Base-by-base conservation (phyloP, 306 rosid species). In the Amphicarpaea edgeworthii region DNA sequence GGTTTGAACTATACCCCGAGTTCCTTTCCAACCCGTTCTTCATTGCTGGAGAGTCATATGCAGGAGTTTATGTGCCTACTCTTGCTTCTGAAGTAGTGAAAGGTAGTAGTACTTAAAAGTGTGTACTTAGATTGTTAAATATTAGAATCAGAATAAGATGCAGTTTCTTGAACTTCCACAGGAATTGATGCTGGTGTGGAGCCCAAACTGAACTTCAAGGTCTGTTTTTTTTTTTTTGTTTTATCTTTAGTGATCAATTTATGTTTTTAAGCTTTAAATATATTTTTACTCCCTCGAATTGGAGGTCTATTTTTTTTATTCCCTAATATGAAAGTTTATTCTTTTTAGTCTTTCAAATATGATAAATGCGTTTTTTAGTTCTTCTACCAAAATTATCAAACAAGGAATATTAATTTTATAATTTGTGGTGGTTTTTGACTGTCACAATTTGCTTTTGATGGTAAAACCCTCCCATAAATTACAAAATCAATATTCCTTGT, bases 1-100 rank as follows among this genome's bases (percentile, higher is more conserved):
- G 98, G 98, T 95, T 95, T 77, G 85, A 85, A 68, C 85, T 85
- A 59, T 95, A 86, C 82, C 89, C 90, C 0, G 96, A 92, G 85
- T 95, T 86, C 83, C 90, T 78, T 77, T 10, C 87, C 72, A 95
- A 95, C 58, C 92, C 86, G 0, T 89, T 95, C 67, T 95, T 83
- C 73, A 85, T 95, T 65, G 45, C 91, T 6, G 98, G 98, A 69
- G 98, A 95, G 89, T 95, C 98, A 20, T 95, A 86, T 78, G 98
- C 96, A 64, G 98, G 97, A 78, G 45, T 95, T 59, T 95, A 95
- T 79, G 96, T 95, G 73, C 98, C 98, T 21, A 95, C 98, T 59
- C 96, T 95, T 67, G 85, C 96, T 77, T 58, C 40, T 69, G 90
- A 86, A 88, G 89, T 90, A 17, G 80, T 58, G 19, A 88, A 90